Base-by-base conservation (phyloP, 2,329 filamentous ascomycete species). In the Aspergillus texensis region DNA sequence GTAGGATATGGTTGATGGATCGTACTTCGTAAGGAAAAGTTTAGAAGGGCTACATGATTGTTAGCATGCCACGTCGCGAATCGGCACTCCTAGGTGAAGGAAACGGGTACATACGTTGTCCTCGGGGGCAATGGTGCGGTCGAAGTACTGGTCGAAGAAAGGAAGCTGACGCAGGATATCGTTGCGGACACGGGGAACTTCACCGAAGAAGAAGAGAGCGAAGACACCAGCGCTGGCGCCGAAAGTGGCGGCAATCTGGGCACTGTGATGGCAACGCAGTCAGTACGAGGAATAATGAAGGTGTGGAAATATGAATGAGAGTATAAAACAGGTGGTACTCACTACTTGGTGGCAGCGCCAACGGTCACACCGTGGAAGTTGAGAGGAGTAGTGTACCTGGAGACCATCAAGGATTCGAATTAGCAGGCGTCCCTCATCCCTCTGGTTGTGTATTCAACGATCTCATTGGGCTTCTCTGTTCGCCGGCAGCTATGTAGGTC, bases 201-300 rank as follows among this genome's bases (percentile, higher is more conserved):
- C 87, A 70, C 85, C 84, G 79, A 89, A 86, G 82, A 89, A 87
- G 81, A 86, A 89, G 70, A 89, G 74, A 43, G 84, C 85, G 77
- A 86, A 86, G 74, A 86, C 79, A 67, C 85, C 87, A 48, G 84
- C 82, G 54, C 83, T 81, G 66, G 82, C 84, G 68, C 85, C 87
- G 77, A 89, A 88, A 54, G 80, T 81, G 60, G 78, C 83, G 52
- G 81, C 83, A 57, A 87, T 81, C 60, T 72, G 68, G 62, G 77
- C 82, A 68, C 80, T 82, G 50, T 69, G 61, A 16, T 34, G 57
- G 28, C 63, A 21, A 57, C 56, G 54, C n/a, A 9, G 43, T 74
- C 66, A 70, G 66, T 63, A 67, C 53, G 41, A 36, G 30, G 2
- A 28, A 52, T 30, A 14, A 30, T 12, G n/a, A 8, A 52, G n/a